phyloP scores from a whole-genome alignment of 2,329 filamentous ascomycete species.

The Emmonsiellopsis sp. region DNA sequence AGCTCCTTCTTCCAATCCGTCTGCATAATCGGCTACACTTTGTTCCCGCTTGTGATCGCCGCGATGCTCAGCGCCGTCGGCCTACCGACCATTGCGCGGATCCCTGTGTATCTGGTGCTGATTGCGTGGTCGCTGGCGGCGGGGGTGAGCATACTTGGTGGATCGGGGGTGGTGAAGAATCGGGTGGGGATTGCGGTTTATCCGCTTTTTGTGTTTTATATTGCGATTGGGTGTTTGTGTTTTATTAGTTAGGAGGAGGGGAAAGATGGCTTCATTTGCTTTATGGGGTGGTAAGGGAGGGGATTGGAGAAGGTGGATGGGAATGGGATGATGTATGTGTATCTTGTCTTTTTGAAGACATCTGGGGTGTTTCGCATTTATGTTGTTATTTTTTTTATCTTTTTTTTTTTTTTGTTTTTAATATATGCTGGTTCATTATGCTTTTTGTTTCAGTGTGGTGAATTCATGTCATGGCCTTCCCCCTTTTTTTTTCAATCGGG shows the following conservation, averaged over 20 bases:
- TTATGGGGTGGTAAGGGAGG: background rate
- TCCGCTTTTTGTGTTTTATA: conserved; percentile 89
- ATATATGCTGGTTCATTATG: background rate
- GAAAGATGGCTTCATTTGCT: background rate
- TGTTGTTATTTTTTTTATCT: background rate
- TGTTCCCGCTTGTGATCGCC: conserved; percentile 93
- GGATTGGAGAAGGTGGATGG: background rate
- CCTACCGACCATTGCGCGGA: conserved; percentile 68
- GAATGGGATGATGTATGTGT: background rate
- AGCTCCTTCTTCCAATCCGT: conserved; percentile 97
- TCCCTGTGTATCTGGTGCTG: conserved; percentile 83
- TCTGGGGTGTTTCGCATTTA: background rate
- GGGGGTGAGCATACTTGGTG: conserved; percentile 89
- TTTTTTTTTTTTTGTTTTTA: background rate
- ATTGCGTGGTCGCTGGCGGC: conserved; percentile 90
- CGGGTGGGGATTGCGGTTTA: conserved; percentile 89
- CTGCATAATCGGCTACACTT: conserved; percentile 95
- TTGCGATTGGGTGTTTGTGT: conserved; percentile 86
- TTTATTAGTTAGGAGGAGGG: conserved; percentile 70
- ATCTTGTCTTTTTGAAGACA: background rate
- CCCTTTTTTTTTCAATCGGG: background rate
- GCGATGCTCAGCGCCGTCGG: conserved; percentile 76
- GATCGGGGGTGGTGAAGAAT: conserved; percentile 92
- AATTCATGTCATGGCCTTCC: background rate
- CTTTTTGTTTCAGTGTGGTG: background rate